phyloP scores from a whole-genome alignment of 2,329 filamentous ascomycete genomes.

The Conoideocrella luteorostrata region DNA sequence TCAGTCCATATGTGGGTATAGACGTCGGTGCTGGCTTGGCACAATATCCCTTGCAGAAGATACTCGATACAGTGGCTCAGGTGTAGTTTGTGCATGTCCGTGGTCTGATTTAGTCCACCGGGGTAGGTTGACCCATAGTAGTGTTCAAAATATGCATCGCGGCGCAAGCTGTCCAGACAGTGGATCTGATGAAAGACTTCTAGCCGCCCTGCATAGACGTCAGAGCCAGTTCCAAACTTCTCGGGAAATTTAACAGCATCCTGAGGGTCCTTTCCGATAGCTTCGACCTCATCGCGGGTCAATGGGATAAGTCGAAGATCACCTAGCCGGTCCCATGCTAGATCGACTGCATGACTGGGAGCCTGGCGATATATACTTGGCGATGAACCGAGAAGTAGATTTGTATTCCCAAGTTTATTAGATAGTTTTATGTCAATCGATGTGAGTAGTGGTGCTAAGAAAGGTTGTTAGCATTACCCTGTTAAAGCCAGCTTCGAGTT shows the following conservation, averaged over 20 bases:
- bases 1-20: conserved; percentile 14
- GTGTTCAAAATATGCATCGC: conserved; percentile 10
- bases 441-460: too few relatives aligned
- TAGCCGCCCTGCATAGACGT: conserved; percentile 26
- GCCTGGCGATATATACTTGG: too few relatives aligned
- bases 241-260: conserved; percentile 19
- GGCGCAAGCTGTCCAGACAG: conserved; percentile 16
- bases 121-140: conserved; percentile 4
- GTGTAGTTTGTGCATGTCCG: conserved; percentile 13
- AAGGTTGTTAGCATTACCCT: too few relatives aligned
- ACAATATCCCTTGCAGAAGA: conserved; percentile 14
- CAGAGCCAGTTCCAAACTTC: conserved; percentile 21
- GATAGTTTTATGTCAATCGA: too few relatives aligned
- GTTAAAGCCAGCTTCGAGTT: too few relatives aligned
- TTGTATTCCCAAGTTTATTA: too few relatives aligned
- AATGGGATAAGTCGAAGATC: too few relatives aligned
- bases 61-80: conserved; percentile 13
- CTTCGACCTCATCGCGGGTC: conserved; percentile 18
- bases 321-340: too few relatives aligned
- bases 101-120: conserved; percentile 4
- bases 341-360: too few relatives aligned
- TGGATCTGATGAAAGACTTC: conserved; percentile 22
- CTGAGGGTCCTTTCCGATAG: conserved; percentile 23
- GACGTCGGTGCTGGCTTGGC: conserved; percentile 12
- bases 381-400: too few relatives aligned